A percentile compares a stretch with the other conserved stretches of the same genome.
Evolutionary conservation across 352 stramenopile genomes (phyloP).

Genomic region (Thalassiosira exigua): DNA sequence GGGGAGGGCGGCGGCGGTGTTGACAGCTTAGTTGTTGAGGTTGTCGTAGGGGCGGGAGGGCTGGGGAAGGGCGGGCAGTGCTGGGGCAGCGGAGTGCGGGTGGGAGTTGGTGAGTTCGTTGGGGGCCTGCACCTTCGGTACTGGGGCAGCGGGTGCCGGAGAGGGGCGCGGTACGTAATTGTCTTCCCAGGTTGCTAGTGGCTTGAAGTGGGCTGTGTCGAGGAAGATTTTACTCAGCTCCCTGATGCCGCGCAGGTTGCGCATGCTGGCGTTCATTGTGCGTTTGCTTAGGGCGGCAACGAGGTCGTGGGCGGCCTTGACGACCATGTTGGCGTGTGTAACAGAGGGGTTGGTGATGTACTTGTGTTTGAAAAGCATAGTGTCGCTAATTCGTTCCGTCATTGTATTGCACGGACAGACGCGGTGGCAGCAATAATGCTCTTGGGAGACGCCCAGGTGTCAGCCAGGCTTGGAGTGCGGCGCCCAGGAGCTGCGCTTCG

Average conservation of each 20-base stretch:
- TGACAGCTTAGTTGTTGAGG: too few relatives aligned
- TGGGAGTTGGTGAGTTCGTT: too few relatives aligned
- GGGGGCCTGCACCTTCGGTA: too few relatives aligned
- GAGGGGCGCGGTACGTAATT: background rate
- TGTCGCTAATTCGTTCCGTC: constrained; percentile 13
- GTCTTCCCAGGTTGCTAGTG: background rate
- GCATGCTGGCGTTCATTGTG: too few relatives aligned
- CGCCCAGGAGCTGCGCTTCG: constrained; percentile 36
- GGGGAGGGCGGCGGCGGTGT: too few relatives aligned
- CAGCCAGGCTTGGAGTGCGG: constrained; percentile 26
- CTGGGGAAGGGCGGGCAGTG: too few relatives aligned
- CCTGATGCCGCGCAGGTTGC: too few relatives aligned
- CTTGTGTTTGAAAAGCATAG: constrained; percentile 38
- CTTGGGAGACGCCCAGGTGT: constrained; percentile 21
- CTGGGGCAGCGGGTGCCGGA: too few relatives aligned
- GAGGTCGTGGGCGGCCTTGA: constrained; percentile 13
- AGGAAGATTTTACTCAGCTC: too few relatives aligned
- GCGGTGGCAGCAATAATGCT: constrained; percentile 30
- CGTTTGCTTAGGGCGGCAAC: background rate
- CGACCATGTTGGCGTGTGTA: constrained; percentile 21
- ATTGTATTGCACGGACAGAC: constrained; percentile 7
- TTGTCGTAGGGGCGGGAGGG: too few relatives aligned
- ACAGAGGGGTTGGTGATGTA: constrained; percentile 33
- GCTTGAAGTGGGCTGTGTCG: background rate
- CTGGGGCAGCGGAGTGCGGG: too few relatives aligned